Evolutionary conservation across 805 yeast genomes (phyloP).

Genomic region (Pichia cabralensis): DNA sequence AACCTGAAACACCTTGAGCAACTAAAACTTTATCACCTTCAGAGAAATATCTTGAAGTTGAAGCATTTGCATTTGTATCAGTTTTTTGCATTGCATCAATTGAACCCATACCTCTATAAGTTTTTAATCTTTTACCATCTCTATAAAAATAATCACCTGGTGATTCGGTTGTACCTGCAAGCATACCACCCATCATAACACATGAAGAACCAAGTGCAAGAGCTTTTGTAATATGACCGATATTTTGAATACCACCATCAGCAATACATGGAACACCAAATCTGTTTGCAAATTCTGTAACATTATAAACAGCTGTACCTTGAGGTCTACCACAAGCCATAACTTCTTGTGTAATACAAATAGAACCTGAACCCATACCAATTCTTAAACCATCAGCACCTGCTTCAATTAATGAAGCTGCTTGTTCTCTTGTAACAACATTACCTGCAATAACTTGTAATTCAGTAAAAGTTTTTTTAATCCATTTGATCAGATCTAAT

Average conservation of each 20-base stretch:
- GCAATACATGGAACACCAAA: conserved; percentile 99
- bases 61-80: conserved; percentile 82
- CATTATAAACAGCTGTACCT: conserved; percentile 96
- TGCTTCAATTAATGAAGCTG: conserved; percentile 86
- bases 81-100: conserved; percentile 97
- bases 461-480: conserved; percentile 68
- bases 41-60: conserved; percentile 96
- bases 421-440: conserved; percentile 98
- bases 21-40: conserved; percentile 92
- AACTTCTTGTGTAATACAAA: conserved; percentile 98
- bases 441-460: conserved; percentile 94
- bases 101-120: conserved; percentile 99
- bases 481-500: conserved; percentile 85
- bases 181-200: conserved; percentile 99
- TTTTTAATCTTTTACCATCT: conserved; percentile 95
- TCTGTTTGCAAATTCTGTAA: conserved; percentile 84
- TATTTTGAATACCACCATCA: conserved; percentile 98
- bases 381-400: conserved; percentile 98
- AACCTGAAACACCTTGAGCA: conserved; percentile 98
- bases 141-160: conserved; percentile 98
- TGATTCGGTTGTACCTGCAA: conserved; percentile 97
- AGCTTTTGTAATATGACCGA: conserved; percentile 97
- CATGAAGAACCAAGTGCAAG: conserved; percentile 92
- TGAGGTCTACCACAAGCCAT: conserved; percentile 99
- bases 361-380: conserved; percentile 99